Evolutionary conservation across 306 rosid genomes (phyloP).

Genomic region (Fagus sylvatica): DNA sequence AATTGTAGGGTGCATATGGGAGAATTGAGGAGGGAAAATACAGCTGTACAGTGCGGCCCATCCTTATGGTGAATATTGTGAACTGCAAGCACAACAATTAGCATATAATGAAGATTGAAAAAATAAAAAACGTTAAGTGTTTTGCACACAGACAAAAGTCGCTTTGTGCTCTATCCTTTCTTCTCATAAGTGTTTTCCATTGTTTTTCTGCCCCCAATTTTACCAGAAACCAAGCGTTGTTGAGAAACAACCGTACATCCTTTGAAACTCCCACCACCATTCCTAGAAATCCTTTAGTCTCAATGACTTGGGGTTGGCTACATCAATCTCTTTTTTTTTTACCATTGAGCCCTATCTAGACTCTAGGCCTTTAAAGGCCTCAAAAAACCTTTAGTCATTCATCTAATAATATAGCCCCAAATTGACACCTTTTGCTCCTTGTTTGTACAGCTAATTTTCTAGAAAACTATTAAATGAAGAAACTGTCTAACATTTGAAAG

Average conservation of each 20-base stretch:
- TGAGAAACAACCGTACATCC: neutral
- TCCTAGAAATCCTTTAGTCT: neutral
- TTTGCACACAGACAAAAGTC: constrained; percentile 4
- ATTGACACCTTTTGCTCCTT: constrained; percentile 1
- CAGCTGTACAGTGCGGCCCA: constrained; percentile 59
- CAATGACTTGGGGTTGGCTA: neutral
- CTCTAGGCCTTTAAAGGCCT: neutral
- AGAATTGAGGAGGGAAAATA: constrained; percentile 64
- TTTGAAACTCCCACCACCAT: neutral
- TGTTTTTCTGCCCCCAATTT: too few relatives aligned
- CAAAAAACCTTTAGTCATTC: neutral
- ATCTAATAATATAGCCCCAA: constrained; percentile 7
- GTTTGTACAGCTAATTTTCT: constrained; percentile 2
- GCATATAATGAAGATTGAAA: constrained; percentile 19
- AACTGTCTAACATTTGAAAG: constrained; percentile 13
- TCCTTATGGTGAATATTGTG: constrained; percentile 45
- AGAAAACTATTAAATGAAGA: neutral
- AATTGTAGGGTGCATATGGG: constrained; percentile 58
- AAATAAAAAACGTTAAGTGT: constrained; percentile 12
- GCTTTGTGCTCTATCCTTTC: neutral
- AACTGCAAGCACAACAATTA: constrained; percentile 50
- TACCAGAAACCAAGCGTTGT: neutral
- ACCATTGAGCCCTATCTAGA: constrained; percentile 5
- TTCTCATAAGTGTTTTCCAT: too few relatives aligned
- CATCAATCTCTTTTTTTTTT: neutral